Evolutionary conservation across 2,329 filamentous ascomycete genomes (phyloP), one percentile per base, ranked within the genome.

Genomic region (Diaporthe sp.): DNA sequence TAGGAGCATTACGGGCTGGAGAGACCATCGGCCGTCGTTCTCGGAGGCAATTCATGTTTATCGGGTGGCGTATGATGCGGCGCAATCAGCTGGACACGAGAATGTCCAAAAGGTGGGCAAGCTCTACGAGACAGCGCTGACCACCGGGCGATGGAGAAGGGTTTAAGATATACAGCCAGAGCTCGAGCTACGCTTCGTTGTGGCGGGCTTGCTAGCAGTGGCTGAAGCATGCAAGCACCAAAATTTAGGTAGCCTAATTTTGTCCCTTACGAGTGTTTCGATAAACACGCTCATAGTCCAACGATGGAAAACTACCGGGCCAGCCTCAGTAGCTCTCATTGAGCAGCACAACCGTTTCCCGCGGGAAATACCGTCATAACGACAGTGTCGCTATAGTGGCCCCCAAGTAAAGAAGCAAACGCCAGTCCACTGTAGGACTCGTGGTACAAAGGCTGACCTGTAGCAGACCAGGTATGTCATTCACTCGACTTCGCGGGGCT

Each of bases 1-100:
- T 13, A 78, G 86, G 19, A 76, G 65, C 19, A 39, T 86, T 51
- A 86, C 84, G 8, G 85, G 85, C 0, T 88, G 86, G 86, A 79
- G 71, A 1, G 86, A 87, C 25, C 80, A 75, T 37, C 79, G 84
- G 49, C 75, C 79, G 31, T 76, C 86, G 25, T 86, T 87, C 60
- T 81, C 82, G 1, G 82, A 86, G 71, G 81, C 81, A 0, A 25
- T 85, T 13, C 78, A 80, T 7, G 80, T 81, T 2, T 84, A 87
- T 75, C 82, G 85, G 17, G 51, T 81, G 25, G 83, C 85, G 0
- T 87, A 86, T 72, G 85, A 87, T 61, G 82, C 82, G 4, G 77
- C 77, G n/a, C 57, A 65, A 51, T 37, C 55, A n/a, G 17, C 31
- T 10, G 70, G 62, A 4, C 49, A 71, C 19, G 70, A 73, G 49